Evolutionary conservation across 2,329 filamentous ascomycete species (phyloP).

Genomic region (Plectosphaerella plurivora): DNA sequence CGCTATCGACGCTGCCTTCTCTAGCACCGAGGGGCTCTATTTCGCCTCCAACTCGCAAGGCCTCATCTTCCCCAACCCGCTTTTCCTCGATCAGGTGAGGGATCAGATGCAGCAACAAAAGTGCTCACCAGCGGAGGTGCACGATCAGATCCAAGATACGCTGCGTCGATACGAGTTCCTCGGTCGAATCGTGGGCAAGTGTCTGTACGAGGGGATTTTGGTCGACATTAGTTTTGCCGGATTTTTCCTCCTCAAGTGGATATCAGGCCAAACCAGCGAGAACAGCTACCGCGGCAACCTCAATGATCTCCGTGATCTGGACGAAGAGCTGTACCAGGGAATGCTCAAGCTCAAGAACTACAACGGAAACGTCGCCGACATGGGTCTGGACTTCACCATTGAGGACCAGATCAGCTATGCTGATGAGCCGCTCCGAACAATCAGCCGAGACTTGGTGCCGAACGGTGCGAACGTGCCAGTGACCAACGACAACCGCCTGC

Average conservation of each 20-base stretch:
- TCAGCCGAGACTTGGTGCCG: constrained; percentile 71
- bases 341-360: constrained; percentile 82
- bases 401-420: constrained; percentile 59
- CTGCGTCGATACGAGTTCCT: constrained; percentile 83
- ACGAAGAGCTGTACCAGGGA: constrained; percentile 86
- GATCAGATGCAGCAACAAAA: constrained; percentile 50
- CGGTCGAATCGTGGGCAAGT: constrained; percentile 90
- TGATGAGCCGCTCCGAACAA: constrained; percentile 47
- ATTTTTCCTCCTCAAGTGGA: constrained; percentile 96
- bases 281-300: constrained; percentile 84
- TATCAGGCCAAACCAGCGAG: constrained; percentile 58
- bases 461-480: constrained; percentile 74
- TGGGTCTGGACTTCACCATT: constrained; percentile 85
- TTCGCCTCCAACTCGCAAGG: constrained; percentile 85
- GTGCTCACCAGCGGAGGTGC: constrained; percentile 51
- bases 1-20: constrained; percentile 81
- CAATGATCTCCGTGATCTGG: constrained; percentile 89
- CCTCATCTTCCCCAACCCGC: constrained; percentile 83
- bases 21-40: constrained; percentile 46
- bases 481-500: constrained; percentile 84
- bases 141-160: constrained; percentile 52
- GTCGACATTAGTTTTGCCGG: constrained; percentile 90
- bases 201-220: constrained; percentile 93
- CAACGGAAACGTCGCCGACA: constrained; percentile 71
- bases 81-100: constrained; percentile 64